Base-by-base conservation (phyloP, 2,329 filamentous ascomycete genomes). In the Pezicula radicicola region DNA sequence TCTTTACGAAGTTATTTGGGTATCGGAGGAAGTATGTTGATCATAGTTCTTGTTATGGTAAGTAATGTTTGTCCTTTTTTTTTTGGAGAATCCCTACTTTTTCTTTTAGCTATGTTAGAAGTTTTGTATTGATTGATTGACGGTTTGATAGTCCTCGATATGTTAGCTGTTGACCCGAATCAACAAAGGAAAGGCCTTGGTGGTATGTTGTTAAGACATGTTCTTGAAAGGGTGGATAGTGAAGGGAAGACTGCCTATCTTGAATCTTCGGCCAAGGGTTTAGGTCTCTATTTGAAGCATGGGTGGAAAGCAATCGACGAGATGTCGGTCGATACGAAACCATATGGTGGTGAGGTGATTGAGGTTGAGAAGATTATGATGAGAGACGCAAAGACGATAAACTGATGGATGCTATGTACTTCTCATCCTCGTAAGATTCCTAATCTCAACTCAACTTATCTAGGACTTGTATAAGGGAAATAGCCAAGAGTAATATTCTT, bases 301-400 rank as follows among this genome's bases (percentile, higher is more conserved):
- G 49, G 49, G 3, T 51, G 49, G 49, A 27, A 19, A 27, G 43
- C 18, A 27, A 43, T 51, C 6, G 49, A 51, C 16, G 49, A 48
- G 18, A 51, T 51, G 13, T n/a, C 28, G 13, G 36, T 51, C 18
- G 49, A 51, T 51, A 28, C 25, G 12, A 47, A 36, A 18, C 49
- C 42, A 18, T 51, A 48, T 33, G 49, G 49, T 12, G 49, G 49
- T 8, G 10, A 33, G 15, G 16, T 9, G 13, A 9, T 40, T 6
- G 49, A 40, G 13, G 40, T 25, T 15, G 43, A 42, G 21, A 18
- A 37, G n/a, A 35, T 51, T 21, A 35, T 51, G 36, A 28, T 51
- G 6, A 48, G 49, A 41, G 30, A 46, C 18, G 40, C 40, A 33
- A 33, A 33, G 30, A 33, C 9, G 30, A 4, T 33, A 33, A 3